These are phyloP conservation scores for Clitopilus passeckerianus DNA, from an alignment of 768 basidiomycete genomes.

Conservation along the genomic window DNA sequence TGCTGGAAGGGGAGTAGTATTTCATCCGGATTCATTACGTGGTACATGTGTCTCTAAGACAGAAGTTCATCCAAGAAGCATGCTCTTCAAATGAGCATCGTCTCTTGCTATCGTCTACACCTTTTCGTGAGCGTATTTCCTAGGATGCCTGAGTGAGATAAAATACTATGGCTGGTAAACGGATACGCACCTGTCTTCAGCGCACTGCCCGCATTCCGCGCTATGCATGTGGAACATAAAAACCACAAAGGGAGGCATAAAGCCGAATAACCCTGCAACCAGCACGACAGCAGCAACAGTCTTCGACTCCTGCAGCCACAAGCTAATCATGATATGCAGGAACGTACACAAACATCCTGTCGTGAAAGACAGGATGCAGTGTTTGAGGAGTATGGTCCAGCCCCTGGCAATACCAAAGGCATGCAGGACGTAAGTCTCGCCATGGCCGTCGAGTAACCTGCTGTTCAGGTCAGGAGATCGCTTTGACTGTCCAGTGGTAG, in stretches of 20 bases:
- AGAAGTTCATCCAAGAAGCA: neutral
- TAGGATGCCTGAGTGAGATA: neutral
- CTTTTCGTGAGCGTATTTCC: neutral
- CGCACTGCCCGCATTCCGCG: constrained; percentile 9
- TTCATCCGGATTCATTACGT: neutral
- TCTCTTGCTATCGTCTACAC: neutral
- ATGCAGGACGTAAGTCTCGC: constrained; percentile 15
- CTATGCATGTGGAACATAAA: constrained; percentile 14
- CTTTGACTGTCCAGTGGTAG: neutral
- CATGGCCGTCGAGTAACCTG: constrained; percentile 10
- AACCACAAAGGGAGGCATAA: constrained; percentile 10
- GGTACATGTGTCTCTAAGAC: neutral
- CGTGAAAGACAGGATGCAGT: constrained; percentile 13
- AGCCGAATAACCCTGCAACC: constrained; percentile 9
- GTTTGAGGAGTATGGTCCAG: constrained; percentile 12
- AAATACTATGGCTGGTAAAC: neutral
- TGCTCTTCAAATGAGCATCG: neutral
- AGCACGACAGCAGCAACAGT: constrained; percentile 12
- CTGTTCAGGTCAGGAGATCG: constrained; percentile 10
- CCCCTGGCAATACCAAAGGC: constrained; percentile 16
- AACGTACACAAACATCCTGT: constrained; percentile 12
- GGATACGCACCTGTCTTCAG: constrained; percentile 5
- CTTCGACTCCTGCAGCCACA: constrained; percentile 11
- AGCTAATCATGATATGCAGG: constrained; percentile 6
- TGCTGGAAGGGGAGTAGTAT: no score